Percentiles rank a stretch among this genome's conserved stretches.
Evolutionary conservation across 768 basidiomycete species (phyloP).

Genomic region (Serendipita indica): DNA sequence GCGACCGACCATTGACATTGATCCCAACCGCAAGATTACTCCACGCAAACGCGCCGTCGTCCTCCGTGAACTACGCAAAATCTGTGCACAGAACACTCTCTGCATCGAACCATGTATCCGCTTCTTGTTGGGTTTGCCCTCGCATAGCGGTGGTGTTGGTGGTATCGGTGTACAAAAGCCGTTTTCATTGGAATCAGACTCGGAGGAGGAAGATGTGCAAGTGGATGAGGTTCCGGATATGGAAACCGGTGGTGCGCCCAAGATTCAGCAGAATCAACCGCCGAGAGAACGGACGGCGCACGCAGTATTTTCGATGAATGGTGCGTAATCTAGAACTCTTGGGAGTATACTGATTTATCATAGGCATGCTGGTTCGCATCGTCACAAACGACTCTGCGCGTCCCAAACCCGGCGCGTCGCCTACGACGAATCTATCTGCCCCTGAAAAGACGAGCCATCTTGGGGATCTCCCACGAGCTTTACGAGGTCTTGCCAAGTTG

Average conservation of each 20-base stretch:
- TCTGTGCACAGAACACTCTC: slow-evolving; percentile 59
- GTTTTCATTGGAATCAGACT: background rate
- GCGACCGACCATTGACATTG: slow-evolving; percentile 63
- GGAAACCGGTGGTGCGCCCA: background rate
- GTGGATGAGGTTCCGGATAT: slow-evolving; percentile 5
- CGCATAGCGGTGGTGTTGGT: background rate
- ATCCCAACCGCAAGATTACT: slow-evolving; percentile 67
- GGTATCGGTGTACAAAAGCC: background rate
- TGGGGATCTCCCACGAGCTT: slow-evolving; percentile 2
- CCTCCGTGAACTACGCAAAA: slow-evolving; percentile 54
- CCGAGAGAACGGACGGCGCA: slow-evolving; percentile 2
- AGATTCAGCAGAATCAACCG: slow-evolving; percentile 9
- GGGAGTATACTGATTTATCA: background rate
- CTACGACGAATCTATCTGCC: background rate
- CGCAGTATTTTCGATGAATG: slow-evolving; percentile 2
- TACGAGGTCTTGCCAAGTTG: slow-evolving; percentile 1
- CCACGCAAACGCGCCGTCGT: slow-evolving; percentile 65
- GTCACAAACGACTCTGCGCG: background rate
- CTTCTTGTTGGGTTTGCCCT: slow-evolving; percentile 56
- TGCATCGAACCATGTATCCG: slow-evolving; percentile 74
- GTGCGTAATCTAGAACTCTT: background rate
- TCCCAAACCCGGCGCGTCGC: background rate
- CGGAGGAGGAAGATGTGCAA: slow-evolving; percentile 1
- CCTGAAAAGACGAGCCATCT: background rate
- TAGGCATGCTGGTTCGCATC: slow-evolving; percentile 3